Evolutionary conservation across 2,329 filamentous ascomycete genomes (phyloP).

Genomic region (Fusarium sp.): DNA sequence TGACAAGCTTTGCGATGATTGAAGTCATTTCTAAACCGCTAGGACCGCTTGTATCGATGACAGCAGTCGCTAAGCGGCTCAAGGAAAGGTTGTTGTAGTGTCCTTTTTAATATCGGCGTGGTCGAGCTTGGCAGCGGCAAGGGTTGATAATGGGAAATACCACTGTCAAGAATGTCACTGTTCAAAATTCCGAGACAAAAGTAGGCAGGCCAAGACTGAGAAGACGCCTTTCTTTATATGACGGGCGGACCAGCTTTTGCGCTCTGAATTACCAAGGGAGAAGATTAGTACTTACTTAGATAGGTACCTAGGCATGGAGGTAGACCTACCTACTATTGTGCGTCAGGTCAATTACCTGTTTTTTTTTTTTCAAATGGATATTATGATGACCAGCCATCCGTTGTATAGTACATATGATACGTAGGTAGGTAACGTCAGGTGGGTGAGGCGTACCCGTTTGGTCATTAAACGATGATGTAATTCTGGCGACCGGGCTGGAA

Average conservation of each 20-base stretch:
- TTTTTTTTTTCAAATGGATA: constrained; percentile 23
- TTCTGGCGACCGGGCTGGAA: constrained; percentile 20
- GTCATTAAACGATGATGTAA: constrained; percentile 45
- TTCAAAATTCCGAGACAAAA: constrained; percentile 26
- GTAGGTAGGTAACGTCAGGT: background rate
- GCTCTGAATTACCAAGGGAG: background rate
- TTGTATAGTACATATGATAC: background rate
- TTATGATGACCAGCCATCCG: constrained; percentile 22
- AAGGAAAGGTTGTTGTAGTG: background rate
- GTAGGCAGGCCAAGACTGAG: constrained; percentile 18
- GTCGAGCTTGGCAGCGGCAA: constrained; percentile 4
- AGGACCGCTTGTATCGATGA: background rate
- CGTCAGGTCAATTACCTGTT: constrained; percentile 35
- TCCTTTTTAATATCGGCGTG: constrained; percentile 7
- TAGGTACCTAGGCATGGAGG: background rate
- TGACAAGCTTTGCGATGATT: constrained; percentile 64
- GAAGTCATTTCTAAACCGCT: constrained; percentile 59
- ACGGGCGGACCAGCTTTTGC: constrained; percentile 8
- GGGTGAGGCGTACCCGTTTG: constrained; percentile 35
- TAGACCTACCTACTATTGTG: background rate
- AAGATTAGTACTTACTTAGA: background rate
- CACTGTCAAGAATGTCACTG: constrained; percentile 19
- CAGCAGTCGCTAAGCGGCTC: background rate
- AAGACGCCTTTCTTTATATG: constrained; percentile 10
- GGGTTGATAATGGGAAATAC: background rate